These are phyloP conservation scores for Mycena sp. DNA, from an alignment of 1,284 basidiomycete genomes.

Conservation along the genomic window DNA sequence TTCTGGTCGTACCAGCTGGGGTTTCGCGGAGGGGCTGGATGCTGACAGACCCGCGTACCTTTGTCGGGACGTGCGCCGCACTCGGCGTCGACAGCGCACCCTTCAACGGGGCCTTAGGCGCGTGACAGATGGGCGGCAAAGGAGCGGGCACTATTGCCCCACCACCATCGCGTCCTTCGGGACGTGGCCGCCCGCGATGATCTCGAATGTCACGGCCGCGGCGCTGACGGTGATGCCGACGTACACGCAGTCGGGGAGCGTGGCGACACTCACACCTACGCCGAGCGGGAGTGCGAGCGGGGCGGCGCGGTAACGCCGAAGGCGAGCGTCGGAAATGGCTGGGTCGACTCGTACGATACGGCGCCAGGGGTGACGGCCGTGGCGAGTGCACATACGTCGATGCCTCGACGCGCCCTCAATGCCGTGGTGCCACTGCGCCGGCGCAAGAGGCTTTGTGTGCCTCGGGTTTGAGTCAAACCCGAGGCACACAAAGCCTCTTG, in stretches of 20 bases:
- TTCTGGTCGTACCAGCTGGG: conserved; percentile 89
- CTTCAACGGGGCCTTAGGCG: conserved; percentile 67
- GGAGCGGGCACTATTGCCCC: conserved; percentile 71
- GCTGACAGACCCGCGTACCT: conserved; percentile 78
- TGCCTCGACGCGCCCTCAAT: no score
- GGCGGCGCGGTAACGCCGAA: conserved; percentile 49
- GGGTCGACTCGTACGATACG: no score
- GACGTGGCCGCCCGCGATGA: conserved; percentile 65
- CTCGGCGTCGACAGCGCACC: conserved; percentile 54
- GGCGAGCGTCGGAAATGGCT: conserved; percentile 61
- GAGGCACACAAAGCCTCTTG: no score
- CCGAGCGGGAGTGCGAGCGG: conserved; percentile 47
- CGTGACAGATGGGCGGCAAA: conserved; percentile 83
- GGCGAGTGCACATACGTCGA: conserved; percentile 59
- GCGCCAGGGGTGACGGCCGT: conserved; percentile 54
- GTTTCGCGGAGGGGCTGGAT: conserved; percentile 82
- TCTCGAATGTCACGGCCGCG: conserved; percentile 54
- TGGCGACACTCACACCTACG: conserved; percentile 50
- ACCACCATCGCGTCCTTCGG: conserved; percentile 49
- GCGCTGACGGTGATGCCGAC: conserved; percentile 60
- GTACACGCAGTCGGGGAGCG: conserved; percentile 76
- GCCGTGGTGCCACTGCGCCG: no score
- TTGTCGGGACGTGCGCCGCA: conserved; percentile 71
- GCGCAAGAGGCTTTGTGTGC: no score
- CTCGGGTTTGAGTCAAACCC: no score